These are phyloP conservation scores for Chytriomyces sp. DNA, from an alignment of 192 early-diverging fungal genomes.

Conservation along the genomic window DNA sequence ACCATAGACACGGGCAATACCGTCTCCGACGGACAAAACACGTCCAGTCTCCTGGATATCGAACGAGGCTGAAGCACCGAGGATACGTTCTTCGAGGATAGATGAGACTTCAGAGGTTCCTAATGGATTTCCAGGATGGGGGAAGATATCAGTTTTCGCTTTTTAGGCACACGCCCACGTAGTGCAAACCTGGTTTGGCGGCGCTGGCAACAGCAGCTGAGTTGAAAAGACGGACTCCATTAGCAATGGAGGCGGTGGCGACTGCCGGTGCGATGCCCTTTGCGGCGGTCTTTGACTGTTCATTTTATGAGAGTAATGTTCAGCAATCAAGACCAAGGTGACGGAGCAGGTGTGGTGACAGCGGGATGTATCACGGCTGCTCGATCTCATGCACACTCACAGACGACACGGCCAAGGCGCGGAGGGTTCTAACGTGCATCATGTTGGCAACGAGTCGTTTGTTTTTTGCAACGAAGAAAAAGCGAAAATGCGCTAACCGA, in stretches of 20 bases:
- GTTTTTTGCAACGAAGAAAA: background rate
- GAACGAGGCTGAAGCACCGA: conserved; percentile 78
- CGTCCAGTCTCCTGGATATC: conserved; percentile 98
- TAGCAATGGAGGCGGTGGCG: conserved; percentile 20
- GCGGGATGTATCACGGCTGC: background rate
- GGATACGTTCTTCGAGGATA: conserved; percentile 97
- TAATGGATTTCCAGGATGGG: conserved; percentile 11
- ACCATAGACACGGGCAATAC: conserved; percentile 99
- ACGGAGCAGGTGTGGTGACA: background rate
- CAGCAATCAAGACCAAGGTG: background rate
- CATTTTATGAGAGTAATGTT: background rate
- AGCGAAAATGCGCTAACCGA: background rate
- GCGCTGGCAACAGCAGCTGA: conserved; percentile 27
- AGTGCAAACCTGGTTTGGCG: conserved; percentile 25
- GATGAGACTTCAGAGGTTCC: conserved; percentile 92
- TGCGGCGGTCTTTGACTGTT: background rate
- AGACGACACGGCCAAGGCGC: conserved; percentile 20
- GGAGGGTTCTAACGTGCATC: conserved; percentile 6
- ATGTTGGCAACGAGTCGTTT: background rate
- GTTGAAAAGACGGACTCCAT: conserved; percentile 32
- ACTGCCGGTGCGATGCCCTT: conserved; percentile 23
- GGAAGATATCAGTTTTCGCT: background rate
- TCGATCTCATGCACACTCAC: background rate
- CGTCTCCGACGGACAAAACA: conserved; percentile 99
- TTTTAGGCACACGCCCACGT: background rate